Percentiles rank a stretch among this genome's conserved stretches.
Evolutionary conservation across 306 rosid genomes (phyloP).

Genomic region (Heteromeles arbutifolia): DNA sequence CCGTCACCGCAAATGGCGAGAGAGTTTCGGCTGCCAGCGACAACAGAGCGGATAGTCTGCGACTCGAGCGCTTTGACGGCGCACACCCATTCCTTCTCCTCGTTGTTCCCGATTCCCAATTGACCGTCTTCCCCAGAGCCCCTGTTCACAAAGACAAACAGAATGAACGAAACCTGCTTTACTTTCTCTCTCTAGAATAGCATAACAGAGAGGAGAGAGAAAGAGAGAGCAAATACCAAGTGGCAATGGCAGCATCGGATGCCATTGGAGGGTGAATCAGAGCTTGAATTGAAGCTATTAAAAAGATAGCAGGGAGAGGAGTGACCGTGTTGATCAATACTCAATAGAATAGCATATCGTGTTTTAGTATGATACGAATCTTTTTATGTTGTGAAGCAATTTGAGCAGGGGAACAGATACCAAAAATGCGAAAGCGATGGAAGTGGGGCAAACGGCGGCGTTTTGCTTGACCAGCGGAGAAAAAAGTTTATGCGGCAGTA

Average conservation of each 20-base stretch:
- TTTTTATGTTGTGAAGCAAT: neutral
- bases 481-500: neutral
- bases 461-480: neutral
- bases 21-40: conserved; percentile 93
- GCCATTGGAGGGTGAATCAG: neutral
- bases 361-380: too few relatives aligned
- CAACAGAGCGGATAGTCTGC: conserved; percentile 55
- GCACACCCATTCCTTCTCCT: conserved; percentile 68
- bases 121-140: conserved; percentile 99
- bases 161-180: neutral
- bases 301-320: neutral
- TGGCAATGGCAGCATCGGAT: neutral
- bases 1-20: conserved; percentile 86
- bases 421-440: neutral
- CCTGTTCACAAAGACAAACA: conserved; percentile 31
- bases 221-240: neutral
- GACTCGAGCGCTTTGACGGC: conserved; percentile 46
- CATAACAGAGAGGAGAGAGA: neutral
- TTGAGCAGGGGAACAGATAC: neutral
- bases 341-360: neutral
- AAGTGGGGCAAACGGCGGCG: neutral
- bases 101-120: conserved; percentile 73
- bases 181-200: neutral
- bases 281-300: neutral
- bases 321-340: neutral